Evolutionary conservation across 768 basidiomycete species (phyloP), one percentile per base, ranked within the genome.

Genomic region (Mycena capillaripes): DNA sequence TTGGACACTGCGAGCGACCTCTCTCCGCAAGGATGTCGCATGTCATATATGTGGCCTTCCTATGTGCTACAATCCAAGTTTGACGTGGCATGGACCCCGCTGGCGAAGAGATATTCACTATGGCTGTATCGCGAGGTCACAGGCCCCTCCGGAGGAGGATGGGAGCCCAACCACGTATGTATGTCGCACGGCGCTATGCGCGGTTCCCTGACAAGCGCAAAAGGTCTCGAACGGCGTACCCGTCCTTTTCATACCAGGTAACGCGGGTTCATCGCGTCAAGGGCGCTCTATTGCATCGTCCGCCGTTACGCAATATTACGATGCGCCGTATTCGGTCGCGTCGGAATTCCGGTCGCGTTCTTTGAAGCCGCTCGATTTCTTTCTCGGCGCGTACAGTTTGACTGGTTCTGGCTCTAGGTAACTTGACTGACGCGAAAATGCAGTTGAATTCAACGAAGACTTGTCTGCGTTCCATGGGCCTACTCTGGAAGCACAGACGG

Each of bases 211-310:
- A 71, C 30, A 19, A 17, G 21, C 19, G 11, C n/a, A 72, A 38
- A 78, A 77, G 72, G 73, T 67, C 70, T 61, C 52, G 12, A 78
- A 84, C 63, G 95, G 96, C 44, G 78, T 89, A 21, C 98, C 98
- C n/a, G 95, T 97, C 32, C 86, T 99, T 32, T 99, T 98, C 84
- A 93, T 99, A 50, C 98, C 98, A 2, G 98, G 98, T 10, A 99
- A 98, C 80, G 97, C 97, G 27, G 98, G 98, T 7, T 97, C 95
- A 2, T 97, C 94, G 38, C 92, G 91, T 74, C 98, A 99, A 86
- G 94, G 95, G 56, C 91, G 98, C 73, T 97, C 96, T 16, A 96
- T 99, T 76, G 97, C 97, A 5, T 96, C 95, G 16, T 97, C 96
- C 12, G 95, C 96, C 7, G 85, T 93, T 0, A 87, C 94, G 60